Percentiles rank a stretch among this genome's conserved stretches.
phyloP scores from a whole-genome alignment of 805 yeast genomes.

The Barnettozyma botsteinii region DNA sequence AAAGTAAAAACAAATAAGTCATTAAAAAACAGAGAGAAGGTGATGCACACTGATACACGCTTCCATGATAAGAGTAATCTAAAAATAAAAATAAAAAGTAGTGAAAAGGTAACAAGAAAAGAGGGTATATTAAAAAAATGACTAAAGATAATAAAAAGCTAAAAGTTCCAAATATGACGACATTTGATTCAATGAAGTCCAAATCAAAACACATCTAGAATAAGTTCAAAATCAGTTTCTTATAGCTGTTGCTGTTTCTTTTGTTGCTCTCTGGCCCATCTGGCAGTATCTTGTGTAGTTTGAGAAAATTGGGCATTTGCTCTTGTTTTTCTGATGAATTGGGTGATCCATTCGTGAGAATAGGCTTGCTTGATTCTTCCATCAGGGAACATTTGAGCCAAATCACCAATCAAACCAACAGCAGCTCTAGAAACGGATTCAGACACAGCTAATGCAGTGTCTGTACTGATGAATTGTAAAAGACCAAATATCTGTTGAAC shows the following conservation, averaged over 20 bases:
- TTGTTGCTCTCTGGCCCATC: constrained; percentile 88
- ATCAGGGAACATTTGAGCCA: constrained; percentile 77
- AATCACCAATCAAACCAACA: constrained; percentile 88
- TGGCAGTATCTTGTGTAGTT: constrained; percentile 82
- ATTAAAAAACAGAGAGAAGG: neutral
- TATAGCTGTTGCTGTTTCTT: constrained; percentile 16
- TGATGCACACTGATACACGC: neutral
- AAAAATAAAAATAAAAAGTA: constrained; percentile 1
- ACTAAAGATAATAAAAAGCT: constrained; percentile 1
- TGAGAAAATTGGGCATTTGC: constrained; percentile 53
- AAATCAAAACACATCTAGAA: neutral
- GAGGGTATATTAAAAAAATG: constrained; percentile 4
- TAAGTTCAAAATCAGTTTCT: constrained; percentile 6
- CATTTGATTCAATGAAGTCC: too few relatives aligned
- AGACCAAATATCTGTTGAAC: constrained; percentile 68
- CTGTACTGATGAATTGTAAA: constrained; percentile 52
- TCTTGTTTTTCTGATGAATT: constrained; percentile 69
- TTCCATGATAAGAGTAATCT: neutral
- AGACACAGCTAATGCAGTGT: constrained; percentile 51
- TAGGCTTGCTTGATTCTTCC: constrained; percentile 68
- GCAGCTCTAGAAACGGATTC: constrained; percentile 78
- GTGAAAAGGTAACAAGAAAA: neutral
- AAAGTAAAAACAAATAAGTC: neutral
- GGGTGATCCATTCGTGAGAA: constrained; percentile 72
- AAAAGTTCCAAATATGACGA: neutral